These are phyloP conservation scores for Alternaria sp. DNA, from an alignment of 2,329 filamentous ascomycete species.

Conservation along the genomic window DNA sequence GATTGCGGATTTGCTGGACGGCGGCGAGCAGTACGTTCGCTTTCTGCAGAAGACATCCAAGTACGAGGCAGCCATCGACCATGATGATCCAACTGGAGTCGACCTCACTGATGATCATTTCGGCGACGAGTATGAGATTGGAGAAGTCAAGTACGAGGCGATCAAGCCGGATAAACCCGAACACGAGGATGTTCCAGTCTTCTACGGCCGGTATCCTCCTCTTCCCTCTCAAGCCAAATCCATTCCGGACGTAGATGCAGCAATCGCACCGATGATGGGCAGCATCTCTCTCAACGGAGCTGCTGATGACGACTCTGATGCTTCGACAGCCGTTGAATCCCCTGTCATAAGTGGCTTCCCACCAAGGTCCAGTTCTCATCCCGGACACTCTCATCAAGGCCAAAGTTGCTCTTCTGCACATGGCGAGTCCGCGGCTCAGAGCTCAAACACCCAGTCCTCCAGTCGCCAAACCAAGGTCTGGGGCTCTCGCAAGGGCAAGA, in stretches of 20 bases:
- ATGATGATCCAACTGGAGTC: conserved; percentile 31
- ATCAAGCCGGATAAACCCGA: conserved; percentile 28
- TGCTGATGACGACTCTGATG: conserved; percentile 5
- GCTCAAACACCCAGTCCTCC: conserved; percentile 1
- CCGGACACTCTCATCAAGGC: not conserved
- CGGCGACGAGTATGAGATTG: conserved; percentile 24
- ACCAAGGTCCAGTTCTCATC: not conserved
- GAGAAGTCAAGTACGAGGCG: conserved; percentile 27
- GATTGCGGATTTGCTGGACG: conserved; percentile 43
- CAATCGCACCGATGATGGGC: conserved; percentile 16
- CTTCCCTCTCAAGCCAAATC: conserved; percentile 18
- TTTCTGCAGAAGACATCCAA: conserved; percentile 41
- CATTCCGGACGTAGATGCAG: not conserved
- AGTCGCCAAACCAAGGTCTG: conserved; percentile 28
- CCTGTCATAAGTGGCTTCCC: not conserved
- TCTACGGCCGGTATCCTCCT: conserved; percentile 23
- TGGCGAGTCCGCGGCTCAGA: not conserved
- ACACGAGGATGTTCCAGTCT: not conserved
- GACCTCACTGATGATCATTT: not conserved
- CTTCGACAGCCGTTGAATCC: conserved; percentile 15
- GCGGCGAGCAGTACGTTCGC: conserved; percentile 19
- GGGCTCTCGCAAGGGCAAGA: conserved; percentile 27
- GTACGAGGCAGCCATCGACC: conserved; percentile 33
- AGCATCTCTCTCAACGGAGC: conserved; percentile 22
- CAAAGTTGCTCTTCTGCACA: not conserved